A percentile compares a stretch with the other conserved stretches of the same genome.
Conservation (phyloP, 2,329 filamentous ascomycete genomes). For the Colletotrichum theobromicola region DNA sequence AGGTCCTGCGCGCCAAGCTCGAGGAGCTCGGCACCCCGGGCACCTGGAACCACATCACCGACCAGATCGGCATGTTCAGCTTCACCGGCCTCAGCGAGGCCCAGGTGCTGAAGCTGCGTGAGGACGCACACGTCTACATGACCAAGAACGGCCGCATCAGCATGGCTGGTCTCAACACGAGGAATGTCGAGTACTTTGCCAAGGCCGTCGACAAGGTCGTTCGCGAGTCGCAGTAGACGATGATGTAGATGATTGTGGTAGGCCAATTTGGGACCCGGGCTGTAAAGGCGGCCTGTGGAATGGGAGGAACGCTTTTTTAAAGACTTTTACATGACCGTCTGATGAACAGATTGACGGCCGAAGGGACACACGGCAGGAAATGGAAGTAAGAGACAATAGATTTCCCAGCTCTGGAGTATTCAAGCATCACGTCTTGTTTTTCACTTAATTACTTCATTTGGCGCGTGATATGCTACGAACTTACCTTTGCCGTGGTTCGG, state of each 20-base stretch:
- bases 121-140: conserved; percentile 82
- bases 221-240: conserved; percentile 44
- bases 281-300: not conserved
- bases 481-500: not conserved
- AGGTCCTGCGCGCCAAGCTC: conserved; percentile 76
- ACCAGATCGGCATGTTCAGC: conserved; percentile 99
- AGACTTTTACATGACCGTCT: not conserved
- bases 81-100: conserved; percentile 82
- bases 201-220: conserved; percentile 88
- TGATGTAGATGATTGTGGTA: not conserved
- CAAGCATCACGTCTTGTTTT: not conserved
- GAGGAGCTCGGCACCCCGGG: conserved; percentile 87
- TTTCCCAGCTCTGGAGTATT: conserved; percentile 4
- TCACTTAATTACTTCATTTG: not conserved
- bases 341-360: not conserved
- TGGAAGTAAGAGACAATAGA: conserved; percentile 8
- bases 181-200: conserved; percentile 93
- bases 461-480: not conserved
- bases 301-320: not conserved
- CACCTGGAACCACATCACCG: conserved; percentile 95
- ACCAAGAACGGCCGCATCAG: conserved; percentile 98
- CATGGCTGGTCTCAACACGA: conserved; percentile 95
- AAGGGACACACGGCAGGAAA: not conserved
- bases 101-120: conserved; percentile 74
- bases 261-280: not conserved